Base-by-base conservation (phyloP, 2,329 filamentous ascomycete genomes). In the Penicillium rolfsii region DNA sequence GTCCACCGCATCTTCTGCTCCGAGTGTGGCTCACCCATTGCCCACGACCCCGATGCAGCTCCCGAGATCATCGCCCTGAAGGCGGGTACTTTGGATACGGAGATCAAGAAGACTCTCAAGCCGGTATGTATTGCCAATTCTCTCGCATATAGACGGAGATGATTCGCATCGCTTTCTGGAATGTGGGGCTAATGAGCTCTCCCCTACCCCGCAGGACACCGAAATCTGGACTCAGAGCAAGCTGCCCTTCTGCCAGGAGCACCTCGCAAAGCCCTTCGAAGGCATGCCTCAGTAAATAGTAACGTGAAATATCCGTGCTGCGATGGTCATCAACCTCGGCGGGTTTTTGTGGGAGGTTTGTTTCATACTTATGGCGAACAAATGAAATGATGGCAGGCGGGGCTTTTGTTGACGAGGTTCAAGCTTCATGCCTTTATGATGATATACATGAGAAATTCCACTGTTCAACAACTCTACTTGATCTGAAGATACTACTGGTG, bases 151-250 rank as follows among this genome's bases (percentile, higher is more conserved):
- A 14, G 16, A 48, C 30, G 22, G 16, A 24, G n/a, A 48, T 24
- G 28, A 45, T 38, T n/a, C 48, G 30, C 48, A 35, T 14, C 9
- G 30, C 11, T 22, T n/a, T 22, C 19, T 22, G 28, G 28, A 28
- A 50, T 35, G 48, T 50, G 48, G 14, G 50, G 35, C 57, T 59
- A 30, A 59, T 12, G 16, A 46, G 4, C 14, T 22, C 41, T 9
- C 16, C 2, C 24, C n/a, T 35, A 5, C 22, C 5, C 22, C 46
- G 16, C 62, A 77, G 75, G 71, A 87, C 68, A 87, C 85, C 67
- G 87, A 90, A 79, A 89, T 90, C 78, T 90, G 87, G 87, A 88
- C 86, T 53, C 83, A 81, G 64, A 75, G 84, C 79, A 90, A 90
- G 83, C 82, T 90, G 66, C 87, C 87, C 16, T 90, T 89, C 80